Evolutionary conservation across 805 yeast species (phyloP).

Genomic region (Citeromyces nyonsensis): DNA sequence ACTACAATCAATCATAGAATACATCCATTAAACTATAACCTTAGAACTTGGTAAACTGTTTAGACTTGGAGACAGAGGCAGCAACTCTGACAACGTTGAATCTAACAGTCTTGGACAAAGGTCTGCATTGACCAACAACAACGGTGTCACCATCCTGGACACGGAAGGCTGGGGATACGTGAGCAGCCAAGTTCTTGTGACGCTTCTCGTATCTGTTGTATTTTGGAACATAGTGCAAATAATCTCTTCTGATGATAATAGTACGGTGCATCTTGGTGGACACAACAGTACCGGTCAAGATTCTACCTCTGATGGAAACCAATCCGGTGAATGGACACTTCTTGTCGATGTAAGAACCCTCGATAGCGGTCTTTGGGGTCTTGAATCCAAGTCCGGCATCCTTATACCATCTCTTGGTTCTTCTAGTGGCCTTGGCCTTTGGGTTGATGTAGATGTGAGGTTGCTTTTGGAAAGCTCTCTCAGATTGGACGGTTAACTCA

Average conservation of each 20-base stretch:
- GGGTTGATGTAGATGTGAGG: conserved; percentile 99
- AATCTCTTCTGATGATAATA: conserved; percentile 98
- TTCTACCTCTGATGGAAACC: conserved; percentile 98
- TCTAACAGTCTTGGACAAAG: conserved; percentile 98
- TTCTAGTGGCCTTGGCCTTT: conserved; percentile 96
- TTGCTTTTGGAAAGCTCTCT: conserved; percentile 99
- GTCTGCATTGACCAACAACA: conserved; percentile 99
- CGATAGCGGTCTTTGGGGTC: conserved; percentile 98
- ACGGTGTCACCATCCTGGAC: conserved; percentile 97
- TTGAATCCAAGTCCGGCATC: conserved; percentile 99
- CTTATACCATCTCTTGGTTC: conserved; percentile 99
- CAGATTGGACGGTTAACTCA: conserved; percentile 99
- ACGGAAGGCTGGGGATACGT: conserved; percentile 99
- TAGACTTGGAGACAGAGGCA: conserved; percentile 75
- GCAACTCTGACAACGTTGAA: conserved; percentile 97
- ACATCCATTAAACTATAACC: conserved; percentile 4
- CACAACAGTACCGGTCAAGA: conserved; percentile 97
- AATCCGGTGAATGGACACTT: conserved; percentile 98
- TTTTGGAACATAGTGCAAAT: conserved; percentile 99
- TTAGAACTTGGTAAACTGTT: conserved; percentile 97
- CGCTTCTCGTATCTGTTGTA: conserved; percentile 99
- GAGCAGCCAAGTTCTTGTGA: conserved; percentile 99
- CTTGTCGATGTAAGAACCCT: conserved; percentile 98
- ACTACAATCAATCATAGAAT: no score
- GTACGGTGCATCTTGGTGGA: conserved; percentile 99